These are phyloP conservation scores for Protomyces arabidopsidicola DNA, from an alignment of 1,139 yeast species.

Conservation along the genomic window DNA sequence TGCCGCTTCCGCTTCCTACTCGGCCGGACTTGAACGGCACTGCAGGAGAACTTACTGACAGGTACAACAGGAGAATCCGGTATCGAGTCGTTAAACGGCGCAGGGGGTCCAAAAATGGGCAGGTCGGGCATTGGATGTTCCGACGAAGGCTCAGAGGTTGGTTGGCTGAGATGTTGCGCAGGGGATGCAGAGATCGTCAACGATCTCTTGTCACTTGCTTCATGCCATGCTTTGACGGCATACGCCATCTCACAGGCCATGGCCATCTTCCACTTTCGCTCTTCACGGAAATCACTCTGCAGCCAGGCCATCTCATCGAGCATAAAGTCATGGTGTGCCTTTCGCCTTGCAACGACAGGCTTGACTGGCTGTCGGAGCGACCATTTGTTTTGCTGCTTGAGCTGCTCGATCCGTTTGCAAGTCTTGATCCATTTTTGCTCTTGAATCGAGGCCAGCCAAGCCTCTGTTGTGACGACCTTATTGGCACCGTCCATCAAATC, in stretches of 20 bases:
- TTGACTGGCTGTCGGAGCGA: slow-evolving; percentile 78
- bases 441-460: slow-evolving; percentile 77
- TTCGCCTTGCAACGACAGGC: slow-evolving; percentile 60
- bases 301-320: slow-evolving; percentile 83
- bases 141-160: neutral
- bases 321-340: slow-evolving; percentile 66
- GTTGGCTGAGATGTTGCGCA: neutral
- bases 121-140: slow-evolving; percentile 18
- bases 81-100: slow-evolving; percentile 26
- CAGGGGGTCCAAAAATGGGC: slow-evolving; percentile 28
- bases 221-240: slow-evolving; percentile 29
- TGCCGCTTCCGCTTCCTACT: slow-evolving; percentile 56
- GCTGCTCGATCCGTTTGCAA: slow-evolving; percentile 85
- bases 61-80: slow-evolving; percentile 32
- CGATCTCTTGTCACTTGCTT: slow-evolving; percentile 5
- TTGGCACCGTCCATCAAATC: slow-evolving; percentile 79
- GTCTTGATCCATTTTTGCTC: slow-evolving; percentile 93
- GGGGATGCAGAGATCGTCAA: neutral
- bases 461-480: slow-evolving; percentile 76
- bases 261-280: slow-evolving; percentile 38
- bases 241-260: slow-evolving; percentile 27
- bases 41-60: slow-evolving; percentile 29
- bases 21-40: slow-evolving; percentile 30
- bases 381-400: slow-evolving; percentile 85
- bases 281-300: slow-evolving; percentile 72